Evolutionary conservation across 1,139 yeast species (phyloP).

Genomic region (Hyphopichia buzzinii): DNA sequence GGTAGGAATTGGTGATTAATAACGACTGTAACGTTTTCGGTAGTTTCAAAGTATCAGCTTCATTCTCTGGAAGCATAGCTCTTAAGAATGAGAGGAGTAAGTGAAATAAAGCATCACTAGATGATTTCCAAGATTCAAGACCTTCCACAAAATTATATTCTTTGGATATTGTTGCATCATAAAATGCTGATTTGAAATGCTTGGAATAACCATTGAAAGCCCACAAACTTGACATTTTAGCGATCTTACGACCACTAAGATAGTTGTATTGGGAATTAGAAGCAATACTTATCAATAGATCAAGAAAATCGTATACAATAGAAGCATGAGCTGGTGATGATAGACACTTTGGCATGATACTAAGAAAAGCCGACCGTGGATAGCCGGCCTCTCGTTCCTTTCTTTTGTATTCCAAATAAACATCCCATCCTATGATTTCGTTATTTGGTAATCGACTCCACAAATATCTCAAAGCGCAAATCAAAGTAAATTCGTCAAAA

Average conservation of each 20-base stretch:
- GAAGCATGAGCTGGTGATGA: constrained; percentile 87
- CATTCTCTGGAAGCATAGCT: constrained; percentile 71
- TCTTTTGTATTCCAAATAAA: constrained; percentile 66
- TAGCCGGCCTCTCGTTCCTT: constrained; percentile 63
- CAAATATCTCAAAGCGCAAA: constrained; percentile 72
- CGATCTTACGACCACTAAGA: constrained; percentile 74
- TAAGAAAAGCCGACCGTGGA: constrained; percentile 72
- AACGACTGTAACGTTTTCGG: constrained; percentile 66
- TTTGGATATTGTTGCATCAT: constrained; percentile 37
- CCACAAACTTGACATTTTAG: constrained; percentile 86
- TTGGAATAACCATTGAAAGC: constrained; percentile 55
- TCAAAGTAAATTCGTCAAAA: constrained; percentile 65
- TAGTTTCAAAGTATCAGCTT: constrained; percentile 52
- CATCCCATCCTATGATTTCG: constrained; percentile 84
- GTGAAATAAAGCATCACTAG: constrained; percentile 86
- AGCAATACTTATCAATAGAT: constrained; percentile 72
- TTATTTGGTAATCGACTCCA: constrained; percentile 85
- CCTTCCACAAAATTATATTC: constrained; percentile 65
- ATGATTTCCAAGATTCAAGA: constrained; percentile 71
- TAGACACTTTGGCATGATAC: constrained; percentile 79
- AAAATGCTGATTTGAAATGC: constrained; percentile 30
- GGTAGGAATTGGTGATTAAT: constrained; percentile 62
- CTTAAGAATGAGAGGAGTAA: constrained; percentile 72
- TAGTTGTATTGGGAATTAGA: constrained; percentile 81
- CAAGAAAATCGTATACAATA: constrained; percentile 83